Evolutionary conservation across 148 eudicot genomes (phyloP).

Genomic region (Vaccinium myrtillus): DNA sequence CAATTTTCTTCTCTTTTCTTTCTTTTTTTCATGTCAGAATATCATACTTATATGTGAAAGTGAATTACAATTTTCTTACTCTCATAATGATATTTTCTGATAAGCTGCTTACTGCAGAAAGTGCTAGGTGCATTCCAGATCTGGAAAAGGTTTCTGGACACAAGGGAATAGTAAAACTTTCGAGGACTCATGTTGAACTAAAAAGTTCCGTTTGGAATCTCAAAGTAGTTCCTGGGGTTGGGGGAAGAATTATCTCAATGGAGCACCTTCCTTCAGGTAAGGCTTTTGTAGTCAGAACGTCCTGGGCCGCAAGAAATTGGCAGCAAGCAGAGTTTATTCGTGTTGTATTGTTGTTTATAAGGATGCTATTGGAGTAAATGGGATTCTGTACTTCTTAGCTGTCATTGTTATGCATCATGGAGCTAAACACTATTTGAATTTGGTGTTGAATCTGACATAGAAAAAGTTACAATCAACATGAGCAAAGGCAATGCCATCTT

Average conservation of each 20-base stretch:
- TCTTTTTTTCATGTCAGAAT: background rate
- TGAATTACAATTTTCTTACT: background rate
- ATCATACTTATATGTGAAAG: background rate
- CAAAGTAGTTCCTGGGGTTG: constrained; percentile 96
- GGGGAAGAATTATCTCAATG: constrained; percentile 95
- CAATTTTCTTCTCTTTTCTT: background rate
- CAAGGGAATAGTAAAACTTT: constrained; percentile 69
- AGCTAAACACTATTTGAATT: no score
- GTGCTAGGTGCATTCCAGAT: constrained; percentile 51
- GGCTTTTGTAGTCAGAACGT: background rate
- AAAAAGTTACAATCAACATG: no score
- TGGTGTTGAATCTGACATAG: no score
- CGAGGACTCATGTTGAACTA: constrained; percentile 68
- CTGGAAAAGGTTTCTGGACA: constrained; percentile 52
- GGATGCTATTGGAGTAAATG: no score
- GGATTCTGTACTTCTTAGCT: no score
- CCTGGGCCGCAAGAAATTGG: no score
- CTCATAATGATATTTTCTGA: background rate
- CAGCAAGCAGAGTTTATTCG: no score
- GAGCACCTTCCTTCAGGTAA: constrained; percentile 92
- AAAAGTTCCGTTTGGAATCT: constrained; percentile 85
- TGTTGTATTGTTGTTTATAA: no score
- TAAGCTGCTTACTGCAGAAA: constrained; percentile 52
- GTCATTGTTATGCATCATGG: no score
- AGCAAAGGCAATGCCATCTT: no score